A percentile compares a stretch with the other conserved stretches of the same genome.
Conservation (phyloP, 257 asterid genomes). For the Apocynum venetum region DNA sequence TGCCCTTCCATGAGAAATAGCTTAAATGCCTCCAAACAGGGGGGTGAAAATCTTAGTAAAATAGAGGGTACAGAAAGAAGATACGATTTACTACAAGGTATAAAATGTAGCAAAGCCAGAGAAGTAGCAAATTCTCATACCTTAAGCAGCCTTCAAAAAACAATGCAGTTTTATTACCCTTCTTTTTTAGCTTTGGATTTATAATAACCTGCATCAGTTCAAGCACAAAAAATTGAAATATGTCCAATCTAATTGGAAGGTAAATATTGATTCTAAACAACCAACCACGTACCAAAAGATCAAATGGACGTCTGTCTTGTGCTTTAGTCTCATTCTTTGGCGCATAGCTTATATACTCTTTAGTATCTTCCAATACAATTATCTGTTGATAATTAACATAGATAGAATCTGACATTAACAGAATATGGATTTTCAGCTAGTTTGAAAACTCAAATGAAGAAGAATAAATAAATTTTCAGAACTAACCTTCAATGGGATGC, state of each 20-base stretch:
- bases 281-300: constrained; percentile 64
- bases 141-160: constrained; percentile 96
- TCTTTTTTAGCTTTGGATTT: constrained; percentile 67
- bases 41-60: no score
- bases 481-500: constrained; percentile 75
- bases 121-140: constrained; percentile 27
- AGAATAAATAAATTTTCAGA: neutral
- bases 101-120: neutral
- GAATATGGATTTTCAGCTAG: neutral
- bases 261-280: neutral
- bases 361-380: constrained; percentile 82
- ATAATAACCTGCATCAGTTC: constrained; percentile 68
- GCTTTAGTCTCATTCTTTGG: constrained; percentile 53
- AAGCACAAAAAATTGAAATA: constrained; percentile 4
- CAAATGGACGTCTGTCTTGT: constrained; percentile 70
- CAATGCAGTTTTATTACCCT: constrained; percentile 60
- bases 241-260: neutral
- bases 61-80: neutral
- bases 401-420: constrained; percentile 11
- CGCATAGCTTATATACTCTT: constrained; percentile 64
- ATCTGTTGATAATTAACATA: constrained; percentile 44
- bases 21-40: neutral
- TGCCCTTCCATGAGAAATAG: neutral
- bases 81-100: neutral
- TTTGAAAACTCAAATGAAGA: neutral